phyloP scores from a whole-genome alignment of 1,284 basidiomycete genomes.

The Apiotrichum veenhuisii region DNA sequence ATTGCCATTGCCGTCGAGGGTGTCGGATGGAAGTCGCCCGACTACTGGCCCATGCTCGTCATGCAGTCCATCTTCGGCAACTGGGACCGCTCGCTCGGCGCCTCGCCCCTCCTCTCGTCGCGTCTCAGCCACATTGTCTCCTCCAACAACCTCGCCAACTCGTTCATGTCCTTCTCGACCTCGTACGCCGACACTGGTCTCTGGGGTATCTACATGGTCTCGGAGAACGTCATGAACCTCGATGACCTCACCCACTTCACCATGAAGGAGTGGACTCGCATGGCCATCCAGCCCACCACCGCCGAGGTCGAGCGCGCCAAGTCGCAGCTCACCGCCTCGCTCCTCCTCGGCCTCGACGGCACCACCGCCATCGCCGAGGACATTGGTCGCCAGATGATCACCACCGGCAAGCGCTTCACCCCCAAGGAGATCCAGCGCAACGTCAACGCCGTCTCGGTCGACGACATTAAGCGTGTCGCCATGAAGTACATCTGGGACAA shows the following conservation, averaged over 20 bases:
- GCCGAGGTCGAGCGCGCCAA: constrained; percentile 95
- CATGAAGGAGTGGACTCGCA: constrained; percentile 92
- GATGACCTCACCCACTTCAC: constrained; percentile 95
- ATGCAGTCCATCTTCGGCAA: constrained; percentile 98
- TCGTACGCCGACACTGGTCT: constrained; percentile 99
- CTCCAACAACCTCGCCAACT: constrained; percentile 94
- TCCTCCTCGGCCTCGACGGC: constrained; percentile 87
- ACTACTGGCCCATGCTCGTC: constrained; percentile 99
- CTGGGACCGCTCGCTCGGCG: constrained; percentile 97
- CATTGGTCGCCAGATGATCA: constrained; percentile 94
- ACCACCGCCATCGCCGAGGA: constrained; percentile 97
- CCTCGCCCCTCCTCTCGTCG: constrained; percentile 83
- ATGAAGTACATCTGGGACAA: too few species aligned
- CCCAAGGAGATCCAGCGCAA: constrained; percentile 92
- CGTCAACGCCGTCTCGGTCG: constrained; percentile 78
- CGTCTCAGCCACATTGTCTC: constrained; percentile 89
- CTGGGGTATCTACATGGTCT: constrained; percentile 97
- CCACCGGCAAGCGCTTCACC: constrained; percentile 81
- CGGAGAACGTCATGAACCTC: constrained; percentile 86
- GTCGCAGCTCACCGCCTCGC: constrained; percentile 92
- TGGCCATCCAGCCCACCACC: constrained; percentile 79
- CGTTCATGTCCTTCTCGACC: constrained; percentile 99
- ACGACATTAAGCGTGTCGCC: constrained; percentile 92
- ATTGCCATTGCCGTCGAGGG: constrained; percentile 97
- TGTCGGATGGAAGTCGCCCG: constrained; percentile 94